Percentiles rank a stretch among this genome's conserved stretches.
Evolutionary conservation across 164 flowering plant species (phyloP).

Genomic region (Stephania yunnanensis): DNA sequence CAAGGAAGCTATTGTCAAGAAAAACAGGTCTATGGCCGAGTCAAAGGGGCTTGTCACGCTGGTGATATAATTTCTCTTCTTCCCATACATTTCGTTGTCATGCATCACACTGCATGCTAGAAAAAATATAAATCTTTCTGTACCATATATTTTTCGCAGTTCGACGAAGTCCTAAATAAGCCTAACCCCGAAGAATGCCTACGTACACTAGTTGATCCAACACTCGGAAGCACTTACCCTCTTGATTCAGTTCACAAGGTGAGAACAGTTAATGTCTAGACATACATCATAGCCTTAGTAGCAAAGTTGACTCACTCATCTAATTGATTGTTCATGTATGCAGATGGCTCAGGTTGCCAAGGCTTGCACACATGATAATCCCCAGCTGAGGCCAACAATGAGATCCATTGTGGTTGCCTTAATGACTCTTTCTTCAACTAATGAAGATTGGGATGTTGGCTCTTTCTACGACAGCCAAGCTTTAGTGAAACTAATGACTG

Average conservation of each 20-base stretch:
- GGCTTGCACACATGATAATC: conserved; percentile 76
- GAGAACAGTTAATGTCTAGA: not conserved
- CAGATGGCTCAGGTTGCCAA: conserved; percentile 74
- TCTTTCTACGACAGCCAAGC: conserved; percentile 68
- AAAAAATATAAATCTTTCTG: not conserved
- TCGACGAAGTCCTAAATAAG: conserved; percentile 55
- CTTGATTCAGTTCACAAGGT: conserved; percentile 69
- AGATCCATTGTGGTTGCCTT: conserved; percentile 77
- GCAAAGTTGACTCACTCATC: not conserved
- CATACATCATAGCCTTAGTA: not conserved
- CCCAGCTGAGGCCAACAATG: conserved; percentile 82
- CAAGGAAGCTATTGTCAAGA: conserved; percentile 65
- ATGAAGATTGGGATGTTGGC: conserved; percentile 75
- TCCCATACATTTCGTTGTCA: not conserved
- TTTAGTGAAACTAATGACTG: conserved; percentile 62
- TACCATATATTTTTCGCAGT: conserved; percentile 35
- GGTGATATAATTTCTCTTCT: conserved; percentile 30
- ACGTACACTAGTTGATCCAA: conserved; percentile 52
- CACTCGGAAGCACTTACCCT: conserved; percentile 66
- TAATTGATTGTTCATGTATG: conserved; percentile 13
- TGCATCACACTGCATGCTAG: not conserved
- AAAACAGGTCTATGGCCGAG: conserved; percentile 39
- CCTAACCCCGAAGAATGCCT: conserved; percentile 51
- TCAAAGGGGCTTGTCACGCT: conserved; percentile 71
- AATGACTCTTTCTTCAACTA: conserved; percentile 70